Evolutionary conservation across 2,329 filamentous ascomycete genomes (phyloP).

Genomic region (Pyricularia grisea): DNA sequence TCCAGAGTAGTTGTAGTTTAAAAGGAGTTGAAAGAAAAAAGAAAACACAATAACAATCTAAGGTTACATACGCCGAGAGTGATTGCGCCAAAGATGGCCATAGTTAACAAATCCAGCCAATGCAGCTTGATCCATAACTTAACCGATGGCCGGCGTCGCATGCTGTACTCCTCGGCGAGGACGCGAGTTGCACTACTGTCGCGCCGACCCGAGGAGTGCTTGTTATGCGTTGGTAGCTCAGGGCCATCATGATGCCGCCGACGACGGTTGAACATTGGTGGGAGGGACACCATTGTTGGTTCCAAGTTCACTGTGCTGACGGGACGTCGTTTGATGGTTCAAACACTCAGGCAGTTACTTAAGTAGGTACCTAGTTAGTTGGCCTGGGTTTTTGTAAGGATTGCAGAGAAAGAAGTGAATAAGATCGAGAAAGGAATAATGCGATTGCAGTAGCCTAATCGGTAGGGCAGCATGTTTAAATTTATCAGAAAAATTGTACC

Average conservation of each 20-base stretch:
- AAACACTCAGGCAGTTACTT: too few species aligned
- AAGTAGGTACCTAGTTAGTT: too few species aligned
- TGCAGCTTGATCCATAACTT: conserved; percentile 62
- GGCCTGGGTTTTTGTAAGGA: neutral
- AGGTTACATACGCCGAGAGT: conserved; percentile 50
- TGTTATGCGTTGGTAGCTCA: neutral
- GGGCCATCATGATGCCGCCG: neutral
- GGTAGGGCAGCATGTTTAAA: neutral
- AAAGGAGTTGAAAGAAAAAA: neutral
- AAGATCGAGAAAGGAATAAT: neutral
- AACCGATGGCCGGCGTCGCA: conserved; percentile 25
- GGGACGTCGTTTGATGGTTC: too few species aligned
- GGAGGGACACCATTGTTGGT: neutral
- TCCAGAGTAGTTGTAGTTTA: neutral
- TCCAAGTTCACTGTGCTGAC: neutral
- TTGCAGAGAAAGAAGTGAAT: neutral
- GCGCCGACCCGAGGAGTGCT: neutral
- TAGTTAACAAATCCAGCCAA: conserved; percentile 59
- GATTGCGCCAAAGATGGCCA: conserved; percentile 54
- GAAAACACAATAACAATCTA: neutral
- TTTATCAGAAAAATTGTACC: neutral
- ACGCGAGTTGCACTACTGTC: neutral
- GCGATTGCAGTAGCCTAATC: too few species aligned
- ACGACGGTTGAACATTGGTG: neutral
- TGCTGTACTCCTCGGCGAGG: conserved; percentile 1